Conservation (phyloP, 345 rosid genomes). For the Eutrema heterophyllum region DNA sequence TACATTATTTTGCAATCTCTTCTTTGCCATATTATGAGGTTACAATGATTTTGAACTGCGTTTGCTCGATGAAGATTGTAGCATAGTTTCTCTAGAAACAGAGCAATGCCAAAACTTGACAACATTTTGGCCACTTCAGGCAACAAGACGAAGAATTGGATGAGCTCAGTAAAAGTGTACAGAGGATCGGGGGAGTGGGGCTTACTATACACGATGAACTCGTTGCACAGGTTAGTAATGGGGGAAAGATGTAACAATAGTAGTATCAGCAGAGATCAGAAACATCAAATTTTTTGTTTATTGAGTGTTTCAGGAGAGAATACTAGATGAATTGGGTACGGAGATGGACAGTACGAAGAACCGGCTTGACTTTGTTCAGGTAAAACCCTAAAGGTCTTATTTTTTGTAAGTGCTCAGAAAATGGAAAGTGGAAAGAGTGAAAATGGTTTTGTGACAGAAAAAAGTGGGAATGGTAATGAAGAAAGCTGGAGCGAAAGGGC, state of each 20-base stretch:
- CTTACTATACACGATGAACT: constrained; percentile 98
- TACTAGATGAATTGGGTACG: constrained; percentile 66
- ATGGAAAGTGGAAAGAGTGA: neutral
- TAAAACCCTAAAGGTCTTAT: constrained; percentile 8
- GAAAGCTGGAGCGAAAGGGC: constrained; percentile 93
- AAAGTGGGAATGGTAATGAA: constrained; percentile 97
- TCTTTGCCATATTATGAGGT: neutral
- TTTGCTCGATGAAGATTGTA: neutral
- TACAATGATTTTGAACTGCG: neutral
- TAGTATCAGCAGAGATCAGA: neutral
- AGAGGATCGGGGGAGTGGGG: constrained; percentile 92
- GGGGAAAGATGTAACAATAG: neutral
- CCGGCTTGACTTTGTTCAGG: constrained; percentile 98
- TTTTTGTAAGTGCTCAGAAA: neutral
- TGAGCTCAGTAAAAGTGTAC: constrained; percentile 86
- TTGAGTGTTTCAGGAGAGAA: constrained; percentile 62
- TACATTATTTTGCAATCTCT: neutral
- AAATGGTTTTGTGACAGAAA: constrained; percentile 51
- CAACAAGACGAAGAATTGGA: constrained; percentile 97
- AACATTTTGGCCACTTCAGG: constrained; percentile 37
- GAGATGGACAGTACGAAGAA: constrained; percentile 95
- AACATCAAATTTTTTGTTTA: neutral
- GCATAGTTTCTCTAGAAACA: neutral
- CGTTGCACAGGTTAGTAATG: constrained; percentile 57
- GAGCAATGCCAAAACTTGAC: neutral